Base-by-base conservation (phyloP, 805 yeast genomes). In the Saturnispora hagleri region DNA sequence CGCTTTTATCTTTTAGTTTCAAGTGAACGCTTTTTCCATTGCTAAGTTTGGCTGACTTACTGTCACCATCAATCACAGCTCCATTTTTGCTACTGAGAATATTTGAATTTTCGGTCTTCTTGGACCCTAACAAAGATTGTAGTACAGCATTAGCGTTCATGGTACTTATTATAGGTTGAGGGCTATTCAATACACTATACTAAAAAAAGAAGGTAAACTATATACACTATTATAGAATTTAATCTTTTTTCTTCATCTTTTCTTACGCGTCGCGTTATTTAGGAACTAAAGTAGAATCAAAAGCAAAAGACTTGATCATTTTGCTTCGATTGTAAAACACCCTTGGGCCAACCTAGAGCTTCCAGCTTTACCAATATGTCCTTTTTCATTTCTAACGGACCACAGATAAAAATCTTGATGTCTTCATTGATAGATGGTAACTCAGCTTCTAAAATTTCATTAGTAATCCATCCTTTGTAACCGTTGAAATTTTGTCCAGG, bases 351-450 rank as follows among this genome's bases (percentile, higher is more conserved):
- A 1, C 91, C 90, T 52, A 83, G 67, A 40, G 78, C 80, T 44
- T 70, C 70, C 15, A 87, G 73, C 48, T 73, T 70, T 38, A 72
- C 70, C 9, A 78, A 64, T 55, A 82, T 72, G 36, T 65, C 61
- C 55, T 73, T 73, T 60, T 81, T 82, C 86, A 86, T 78, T 42
- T 73, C 82, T 57, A 79, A 77, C 20, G 90, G 90, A 12, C 95
- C 95, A 69, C 90, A 85, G 40, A 86, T 73, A 53, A 84, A 74
- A 36, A 86, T 72, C 58, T 82, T 77, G 49, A 79, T 74, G n/a
- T 76, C 71, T 2, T 59, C 60, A 27, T 72, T 64, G 3, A 80
- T 72, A 20, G 56, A 55, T 15, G 90, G 89, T 58, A 85, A 63
- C 58, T 76, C 70, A 51, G 74, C 68, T 47, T 69, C 62, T 57